These are phyloP conservation scores for Schizochytrium sp. DNA, from an alignment of 108 stramenopile species.

Conservation along the genomic window DNA sequence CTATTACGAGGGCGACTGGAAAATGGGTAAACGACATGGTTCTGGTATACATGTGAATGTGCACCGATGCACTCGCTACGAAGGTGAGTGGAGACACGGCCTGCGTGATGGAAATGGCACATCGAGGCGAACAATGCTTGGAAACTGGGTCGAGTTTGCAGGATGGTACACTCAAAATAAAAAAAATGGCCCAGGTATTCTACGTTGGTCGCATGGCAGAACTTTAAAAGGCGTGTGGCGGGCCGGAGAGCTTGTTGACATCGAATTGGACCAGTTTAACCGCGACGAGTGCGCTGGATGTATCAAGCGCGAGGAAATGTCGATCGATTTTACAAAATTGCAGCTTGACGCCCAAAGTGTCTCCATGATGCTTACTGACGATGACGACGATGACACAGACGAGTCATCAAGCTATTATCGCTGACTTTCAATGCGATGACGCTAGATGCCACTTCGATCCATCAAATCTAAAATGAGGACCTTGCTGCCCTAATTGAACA, in stretches of 20 bases:
- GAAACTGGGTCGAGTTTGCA: constrained; percentile 24
- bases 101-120: neutral
- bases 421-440: no score
- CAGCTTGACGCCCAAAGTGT: neutral
- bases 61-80: neutral
- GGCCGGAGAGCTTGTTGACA: neutral
- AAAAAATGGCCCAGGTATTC: neutral
- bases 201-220: neutral
- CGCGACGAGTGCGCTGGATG: neutral
- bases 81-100: constrained; percentile 42
- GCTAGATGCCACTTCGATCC: no score
- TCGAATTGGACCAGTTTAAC: neutral
- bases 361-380: neutral
- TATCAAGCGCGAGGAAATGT: neutral
- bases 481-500: no score
- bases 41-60: neutral
- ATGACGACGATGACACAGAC: neutral
- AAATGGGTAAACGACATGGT: constrained; percentile 7
- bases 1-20: constrained; percentile 59
- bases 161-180: neutral
- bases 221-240: neutral
- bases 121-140: neutral
- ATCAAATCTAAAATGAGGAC: no score
- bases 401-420: neutral
- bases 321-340: neutral